Base-by-base conservation (phyloP, 1,139 yeast genomes). In the Nakaseomyces bracarensis region DNA sequence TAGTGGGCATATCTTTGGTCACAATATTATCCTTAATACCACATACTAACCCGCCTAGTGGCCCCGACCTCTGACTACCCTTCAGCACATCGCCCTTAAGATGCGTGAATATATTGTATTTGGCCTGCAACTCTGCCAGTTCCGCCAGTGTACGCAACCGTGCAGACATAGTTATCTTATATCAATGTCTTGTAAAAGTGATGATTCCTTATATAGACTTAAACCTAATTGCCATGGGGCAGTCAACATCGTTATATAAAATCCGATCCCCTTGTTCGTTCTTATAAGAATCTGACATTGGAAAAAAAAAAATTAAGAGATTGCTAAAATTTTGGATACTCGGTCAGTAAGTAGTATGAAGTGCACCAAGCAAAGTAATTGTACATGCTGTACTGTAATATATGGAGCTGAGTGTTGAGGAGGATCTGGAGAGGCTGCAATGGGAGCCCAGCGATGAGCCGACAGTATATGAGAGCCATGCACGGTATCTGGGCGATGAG, bases 1-100 rank as follows among this genome's bases (percentile, higher is more conserved):
- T 82, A 0, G 96, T 84, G 3, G 79, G 74, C 37, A 71, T 70
- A 10, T 71, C 70, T 10, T 61, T 66, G 0, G 95, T 81, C 36
- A 76, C 75, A 42, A 87, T 80, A 58, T 86, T 87, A 60, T 89
- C 97, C 55, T 91, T 91, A 22, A 80, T 60, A 0, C 78, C 82
- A 13, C 36, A 33, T 4, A 33, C 7, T 10, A 21, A 10, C 18
- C 36, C 36, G 9, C 26, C 26, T 16, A 33, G 18, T 9, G 3
- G 13, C 2, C 36, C 36, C 1, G 4, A 9, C 36, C n/a, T 21
- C 26, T 4, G 15, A n/a, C 28, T 16, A 11, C 36, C 29, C 10
- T 31, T 35, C 18, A 28, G 21, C 11, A 19, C 40, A 31, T 9
- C 21, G 22, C 11, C 30, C 9, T 30, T 25, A 15, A 29, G 33